Conservation (phyloP, 805 yeast species). For the Candida nonsorbophila region DNA sequence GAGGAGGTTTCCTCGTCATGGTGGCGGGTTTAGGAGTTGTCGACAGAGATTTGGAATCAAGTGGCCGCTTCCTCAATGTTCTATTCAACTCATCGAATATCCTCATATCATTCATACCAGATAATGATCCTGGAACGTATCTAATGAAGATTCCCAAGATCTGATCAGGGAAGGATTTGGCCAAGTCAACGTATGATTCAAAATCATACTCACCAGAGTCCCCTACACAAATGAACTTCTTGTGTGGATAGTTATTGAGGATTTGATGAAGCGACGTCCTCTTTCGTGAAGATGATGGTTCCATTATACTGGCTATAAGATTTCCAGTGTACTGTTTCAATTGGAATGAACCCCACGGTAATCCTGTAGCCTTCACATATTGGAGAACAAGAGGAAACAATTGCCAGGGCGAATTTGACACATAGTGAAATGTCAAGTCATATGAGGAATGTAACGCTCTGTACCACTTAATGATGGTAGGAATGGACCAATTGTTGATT, state of each 20-base stretch:
- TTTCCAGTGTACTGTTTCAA: slow-evolving; percentile 85
- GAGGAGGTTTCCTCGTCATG: slow-evolving; percentile 2
- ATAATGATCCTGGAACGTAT: slow-evolving; percentile 64
- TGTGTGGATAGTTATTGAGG: slow-evolving; percentile 65
- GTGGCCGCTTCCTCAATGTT: slow-evolving; percentile 6
- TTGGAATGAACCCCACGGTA: slow-evolving; percentile 82
- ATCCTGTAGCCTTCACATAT: slow-evolving; percentile 47
- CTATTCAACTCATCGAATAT: slow-evolving; percentile 28
- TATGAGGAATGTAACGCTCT: slow-evolving; percentile 36
- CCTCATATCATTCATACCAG: slow-evolving; percentile 42
- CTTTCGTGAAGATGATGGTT: slow-evolving; percentile 82
- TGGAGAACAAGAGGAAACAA: slow-evolving; percentile 56
- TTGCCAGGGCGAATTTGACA: slow-evolving; percentile 95
- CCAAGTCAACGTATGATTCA: slow-evolving; percentile 80
- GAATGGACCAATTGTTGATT: slow-evolving; percentile 62
- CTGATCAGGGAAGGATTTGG: slow-evolving; percentile 55
- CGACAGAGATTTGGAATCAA: slow-evolving; percentile 8
- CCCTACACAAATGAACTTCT: slow-evolving; percentile 81
- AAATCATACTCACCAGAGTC: slow-evolving; percentile 95
- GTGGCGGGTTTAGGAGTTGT: slow-evolving; percentile 10
- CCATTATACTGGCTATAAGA: slow-evolving; percentile 73
- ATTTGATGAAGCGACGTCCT: slow-evolving; percentile 58
- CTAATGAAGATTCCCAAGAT: slow-evolving; percentile 75
- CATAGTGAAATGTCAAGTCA: slow-evolving; percentile 76
- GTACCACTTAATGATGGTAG: slow-evolving; percentile 74